A percentile compares a stretch with the other conserved stretches of the same genome.
phyloP scores from a whole-genome alignment of 2,329 filamentous ascomycete genomes.

The Paradendryphiella salina region DNA sequence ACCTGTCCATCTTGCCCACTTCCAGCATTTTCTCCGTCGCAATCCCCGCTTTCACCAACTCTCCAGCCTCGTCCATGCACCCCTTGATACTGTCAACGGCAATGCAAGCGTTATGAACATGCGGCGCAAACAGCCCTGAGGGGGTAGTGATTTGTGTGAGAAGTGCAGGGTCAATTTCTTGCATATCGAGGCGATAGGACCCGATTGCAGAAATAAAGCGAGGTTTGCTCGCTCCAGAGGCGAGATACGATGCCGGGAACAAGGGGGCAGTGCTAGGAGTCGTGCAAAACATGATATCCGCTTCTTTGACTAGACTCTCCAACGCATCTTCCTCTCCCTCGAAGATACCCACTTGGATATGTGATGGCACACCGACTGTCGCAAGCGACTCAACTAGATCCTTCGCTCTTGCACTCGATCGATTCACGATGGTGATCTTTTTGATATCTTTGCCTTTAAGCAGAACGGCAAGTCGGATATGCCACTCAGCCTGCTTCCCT shows the following conservation, averaged over 20 bases:
- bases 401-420: conserved; percentile 14
- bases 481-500: conserved; percentile 56
- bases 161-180: conserved; percentile 53
- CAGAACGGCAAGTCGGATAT: conserved; percentile 52
- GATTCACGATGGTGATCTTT: conserved; percentile 33
- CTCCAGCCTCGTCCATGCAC: conserved; percentile 53
- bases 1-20: conserved; percentile 7
- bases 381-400: conserved; percentile 13
- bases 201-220: conserved; percentile 37
- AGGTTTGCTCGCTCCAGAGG: conserved; percentile 8
- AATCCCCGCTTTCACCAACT: conserved; percentile 50
- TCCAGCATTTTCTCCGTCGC: conserved; percentile 17
- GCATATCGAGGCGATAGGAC: conserved; percentile 49
- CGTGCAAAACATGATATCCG: conserved; percentile 56
- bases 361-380: conserved; percentile 1
- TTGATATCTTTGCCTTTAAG: conserved; percentile 41
- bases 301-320: conserved; percentile 1
- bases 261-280: conserved; percentile 53
- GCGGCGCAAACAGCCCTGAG: neutral
- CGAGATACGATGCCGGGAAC: conserved; percentile 47
- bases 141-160: conserved; percentile 30
- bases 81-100: conserved; percentile 44
- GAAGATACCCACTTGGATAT: conserved; percentile 1
- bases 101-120: conserved; percentile 13
- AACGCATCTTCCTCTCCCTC: neutral